Base-by-base conservation (phyloP, 495 filamentous ascomycete genomes). In the Penicillium cataractarum region DNA sequence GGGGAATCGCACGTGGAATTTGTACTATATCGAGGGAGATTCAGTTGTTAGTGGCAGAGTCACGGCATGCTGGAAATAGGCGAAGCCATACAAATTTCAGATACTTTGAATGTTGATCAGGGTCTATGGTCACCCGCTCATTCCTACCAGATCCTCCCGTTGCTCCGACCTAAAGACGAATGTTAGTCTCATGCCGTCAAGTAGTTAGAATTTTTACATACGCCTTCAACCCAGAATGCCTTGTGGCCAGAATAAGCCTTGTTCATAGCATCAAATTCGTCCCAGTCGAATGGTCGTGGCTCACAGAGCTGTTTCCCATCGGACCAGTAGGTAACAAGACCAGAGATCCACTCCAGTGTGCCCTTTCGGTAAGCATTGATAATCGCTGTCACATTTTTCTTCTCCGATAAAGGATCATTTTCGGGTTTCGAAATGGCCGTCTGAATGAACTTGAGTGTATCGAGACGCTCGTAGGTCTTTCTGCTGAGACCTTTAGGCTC, bases 321-420 rank as follows among this genome's bases (percentile, higher is more conserved):
- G 15, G 55, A 57, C 55, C 55, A 57, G 55, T 57, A 57, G 13
- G 55, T 57, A n/a, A 57, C 39, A 9, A 57, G 55, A 8, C 35
- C 55, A 7, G n/a, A 8, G 15, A 24, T 57, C 55, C 55, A 57
- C 17, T 57, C 35, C 6, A 57, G 22, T 19, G 31, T 21, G 7
- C 39, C 35, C 9, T 15, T 40, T 15, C 39, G n/a, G 40, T 58
- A 58, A 7, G 55, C 55, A 4, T 24, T 29, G 4, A 58, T 15
- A 31, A 58, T 21, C 12, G 39, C 55, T 10, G 48, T 4, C 8
- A 58, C 26, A 32, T 35, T 48, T 0, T 58, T 21, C 29, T 55
- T 39, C n/a, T 55, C 52, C 6, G 6, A 3, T 5, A 52, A 17
- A 1, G 24, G 27, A 33, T 31, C 50, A 13, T 48, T 24, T 2